Base-by-base conservation (phyloP, 2,329 filamentous ascomycete genomes). In the Neurospora sp. region DNA sequence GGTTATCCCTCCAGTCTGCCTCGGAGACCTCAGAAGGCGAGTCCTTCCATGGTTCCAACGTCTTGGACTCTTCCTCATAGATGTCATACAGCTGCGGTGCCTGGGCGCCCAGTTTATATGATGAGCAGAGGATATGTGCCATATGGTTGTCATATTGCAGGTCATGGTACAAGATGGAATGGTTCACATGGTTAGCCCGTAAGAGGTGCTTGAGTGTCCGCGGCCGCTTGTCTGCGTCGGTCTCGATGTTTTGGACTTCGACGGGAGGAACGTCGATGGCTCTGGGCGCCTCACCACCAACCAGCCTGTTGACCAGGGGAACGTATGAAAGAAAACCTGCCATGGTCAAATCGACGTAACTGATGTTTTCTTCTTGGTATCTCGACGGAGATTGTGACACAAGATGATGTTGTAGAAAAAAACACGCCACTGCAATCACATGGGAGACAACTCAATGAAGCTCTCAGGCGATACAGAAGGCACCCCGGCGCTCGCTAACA, bases 181-280 rank as follows among this genome's bases (percentile, higher is more conserved):
- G 88, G 78, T 96, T 97, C 74, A 90, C 90, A 81, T 99, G 96
- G 79, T 98, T 98, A 68, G 94, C 90, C 79, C 92, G 93, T 72
- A 99, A 80, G 15, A 99, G 84, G 80, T 98, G 93, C 82, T 97
- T 97, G 72, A 99, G 84, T 23, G 92, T 92, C 72, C 95, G 86
- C 19, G 91, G 89, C 70, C 91, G 85, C 79, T 93, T 95, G 77
- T 96, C 93, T 9, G 89, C 86, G 67, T 89, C 85, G 5, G 90
- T 91, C 81, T 98, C 95, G 75, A 97, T 86, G 78, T 91, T 87
- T 80, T 96, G 89, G 70, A 93, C 84, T 73, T 91, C 84, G 69
- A 95, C 90, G 0, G 91, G 83, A 9, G 91, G 84, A 7, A 97
- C 78, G 68, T 84, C 76, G 75, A 90, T 86, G 67, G 81, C 78